These are phyloP conservation scores for Coniophora puteana DNA, from an alignment of 1,284 basidiomycete species.

Conservation along the genomic window DNA sequence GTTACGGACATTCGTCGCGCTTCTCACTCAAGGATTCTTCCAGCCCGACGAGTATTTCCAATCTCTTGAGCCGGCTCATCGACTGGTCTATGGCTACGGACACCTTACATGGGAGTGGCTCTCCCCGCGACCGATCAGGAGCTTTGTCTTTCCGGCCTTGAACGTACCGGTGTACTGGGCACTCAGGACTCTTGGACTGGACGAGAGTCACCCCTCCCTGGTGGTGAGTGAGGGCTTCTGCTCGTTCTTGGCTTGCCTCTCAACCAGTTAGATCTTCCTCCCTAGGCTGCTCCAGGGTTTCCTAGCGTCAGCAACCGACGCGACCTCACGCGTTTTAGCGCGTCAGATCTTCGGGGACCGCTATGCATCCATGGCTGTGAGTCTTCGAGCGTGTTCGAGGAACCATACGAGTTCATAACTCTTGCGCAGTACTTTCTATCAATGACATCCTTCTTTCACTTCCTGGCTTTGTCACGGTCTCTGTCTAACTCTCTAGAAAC, in stretches of 20 bases:
- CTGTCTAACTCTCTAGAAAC: conserved; percentile 95
- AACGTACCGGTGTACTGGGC: conserved; percentile 80
- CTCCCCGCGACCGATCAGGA: conserved; percentile 61
- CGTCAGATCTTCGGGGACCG: conserved; percentile 53
- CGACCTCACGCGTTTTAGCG: conserved; percentile 67
- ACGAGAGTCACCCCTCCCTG: conserved; percentile 20
- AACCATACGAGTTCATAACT: conserved; percentile 5
- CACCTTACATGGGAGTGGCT: conserved; percentile 97
- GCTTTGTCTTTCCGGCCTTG: conserved; percentile 69
- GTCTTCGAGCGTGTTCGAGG: conserved; percentile 25
- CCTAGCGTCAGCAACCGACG: conserved; percentile 81
- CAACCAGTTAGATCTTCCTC: conserved; percentile 45
- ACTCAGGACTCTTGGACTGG: conserved; percentile 47
- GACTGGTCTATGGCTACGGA: conserved; percentile 87
- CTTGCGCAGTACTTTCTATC: conserved; percentile 71
- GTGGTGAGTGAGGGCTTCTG: conserved; percentile 19
- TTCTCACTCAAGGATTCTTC: conserved; percentile 84
- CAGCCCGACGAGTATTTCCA: conserved; percentile 99
- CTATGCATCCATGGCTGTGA: conserved; percentile 63
- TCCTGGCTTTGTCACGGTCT: conserved; percentile 81
- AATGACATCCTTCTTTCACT: conserved; percentile 84
- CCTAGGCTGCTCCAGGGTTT: conserved; percentile 82
- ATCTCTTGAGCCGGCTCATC: conserved; percentile 89
- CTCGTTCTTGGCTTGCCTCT: not conserved
- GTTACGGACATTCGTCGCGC: conserved; percentile 60